Base-by-base conservation (phyloP, 2,329 filamentous ascomycete species). In the Exophiala oligosperma region DNA sequence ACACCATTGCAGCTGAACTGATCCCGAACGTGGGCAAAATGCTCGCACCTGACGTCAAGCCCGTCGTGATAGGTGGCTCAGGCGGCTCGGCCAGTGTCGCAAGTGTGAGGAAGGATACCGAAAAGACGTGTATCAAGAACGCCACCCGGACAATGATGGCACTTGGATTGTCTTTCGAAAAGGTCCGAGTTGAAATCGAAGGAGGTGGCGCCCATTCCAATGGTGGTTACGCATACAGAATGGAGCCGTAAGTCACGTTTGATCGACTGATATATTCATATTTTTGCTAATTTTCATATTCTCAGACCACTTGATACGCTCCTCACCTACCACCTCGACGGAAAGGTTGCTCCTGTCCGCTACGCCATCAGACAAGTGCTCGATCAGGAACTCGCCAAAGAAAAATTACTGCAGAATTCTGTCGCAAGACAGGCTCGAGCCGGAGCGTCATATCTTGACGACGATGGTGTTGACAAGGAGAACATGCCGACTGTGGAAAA, bases 321-420 rank as follows among this genome's bases (percentile, higher is more conserved):
- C 0, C 81, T 88, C 1, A 82, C 83, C 0, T 97, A 90, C 66
- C 86, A 90, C 65, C 91, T 91, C 0, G 83, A 81, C 6, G 76
- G 59, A n/a, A 62, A 84, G 1, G 83, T 84, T 8, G 86, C 85
- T 0, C 91, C 90, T 0, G 91, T 91, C 0, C 85, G 94, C n/a
- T 99, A 91, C 69, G 93, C 93, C 1, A 88, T 99, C 4, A 87
- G 94, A 23, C 93, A 97, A 72, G 92, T 97, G 7, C 81, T 99
- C 1, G 92, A 96, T 69, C 91, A 94, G 71, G 93, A 97, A 72
- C 89, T 93, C 67, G 85, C 84, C 60, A 91, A 89, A 69, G 88
- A 91, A 49, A 82, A 87, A 11, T 77, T 83, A 29, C 77, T 85
- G 35, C 86, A 88, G 12, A 87, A 90, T 50, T 84, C 84, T 60